Base-by-base conservation (phyloP, 2,329 filamentous ascomycete genomes). In the Sporothrix luriei region DNA sequence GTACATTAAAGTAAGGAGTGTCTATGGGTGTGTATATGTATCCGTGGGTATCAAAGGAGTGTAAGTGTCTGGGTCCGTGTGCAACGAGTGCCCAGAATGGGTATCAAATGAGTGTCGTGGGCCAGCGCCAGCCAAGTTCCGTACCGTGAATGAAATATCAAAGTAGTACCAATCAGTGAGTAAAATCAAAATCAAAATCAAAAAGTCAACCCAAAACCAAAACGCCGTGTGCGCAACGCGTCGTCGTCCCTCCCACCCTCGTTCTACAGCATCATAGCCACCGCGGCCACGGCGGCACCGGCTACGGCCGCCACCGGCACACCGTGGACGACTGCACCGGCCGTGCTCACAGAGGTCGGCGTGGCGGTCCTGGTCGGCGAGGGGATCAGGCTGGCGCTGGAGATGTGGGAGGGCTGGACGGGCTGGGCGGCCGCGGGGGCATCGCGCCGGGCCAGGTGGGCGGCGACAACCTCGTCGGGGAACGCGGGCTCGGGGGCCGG, bases 321-420 rank as follows among this genome's bases (percentile, higher is more conserved):
- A 7, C 26, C n/a, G 49, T 65, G 66, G 38, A 64, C 48, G 3
- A 48, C 55, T 0, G 71, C 71, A n/a, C 69, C 72, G 2, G 72
- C 69, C 3, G 72, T 69, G 13, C 55, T 46, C 13, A 65, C 72
- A 0, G 70, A 26, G n/a, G 70, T n/a, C 2, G 71, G 69, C 19
- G 66, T 21, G 16, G 61, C 21, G 0, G 70, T 49, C 51, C 66
- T 48, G 11, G 66, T 69, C 51, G 14, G 26, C 2, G 68, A 14
- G 16, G 61, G 7, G 21, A 48, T 49, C n/a, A 21, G 26, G 62
- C 38, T 51, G 33, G 54, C 24, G 6, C 11, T 26, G 26, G 62
- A 19, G 19, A 52, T 57, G 24, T 69, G 51, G 51, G 72, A 72
- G 5, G 38, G 54, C 19, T 38, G 43, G 19, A 59, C 40, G 9